phyloP scores from a whole-genome alignment of 805 yeast genomes.

The Pichia gijzeniarum region DNA sequence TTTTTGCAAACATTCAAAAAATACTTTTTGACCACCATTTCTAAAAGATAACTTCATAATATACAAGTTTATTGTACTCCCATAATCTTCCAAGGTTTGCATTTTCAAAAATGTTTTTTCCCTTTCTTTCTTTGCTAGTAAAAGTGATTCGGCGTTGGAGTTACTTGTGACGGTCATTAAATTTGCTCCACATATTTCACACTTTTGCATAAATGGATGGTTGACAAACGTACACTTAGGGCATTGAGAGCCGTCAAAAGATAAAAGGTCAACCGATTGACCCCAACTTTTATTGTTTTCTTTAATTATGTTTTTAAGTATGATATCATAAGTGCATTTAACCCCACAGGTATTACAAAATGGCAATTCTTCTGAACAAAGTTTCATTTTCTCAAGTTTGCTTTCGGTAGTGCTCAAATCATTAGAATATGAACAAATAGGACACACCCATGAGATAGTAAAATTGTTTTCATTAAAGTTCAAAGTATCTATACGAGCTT shows the following conservation, averaged over 20 bases:
- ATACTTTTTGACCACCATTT: constrained; percentile 54
- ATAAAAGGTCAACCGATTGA: constrained; percentile 15
- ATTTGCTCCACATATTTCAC: constrained; percentile 83
- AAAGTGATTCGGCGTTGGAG: constrained; percentile 16
- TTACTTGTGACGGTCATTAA: constrained; percentile 20
- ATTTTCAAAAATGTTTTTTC: not conserved
- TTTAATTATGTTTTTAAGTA: constrained; percentile 4
- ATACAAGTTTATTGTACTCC: constrained; percentile 22
- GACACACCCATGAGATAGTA: constrained; percentile 69
- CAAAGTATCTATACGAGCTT: not conserved
- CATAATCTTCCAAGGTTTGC: constrained; percentile 1
- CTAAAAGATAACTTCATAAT: constrained; percentile 69
- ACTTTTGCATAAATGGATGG: constrained; percentile 67
- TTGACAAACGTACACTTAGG: constrained; percentile 60
- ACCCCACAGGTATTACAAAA: constrained; percentile 62
- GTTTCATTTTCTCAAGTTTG: constrained; percentile 8
- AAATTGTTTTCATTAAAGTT: not conserved
- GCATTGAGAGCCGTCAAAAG: constrained; percentile 36
- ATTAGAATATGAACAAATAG: constrained; percentile 79
- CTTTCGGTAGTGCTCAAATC: constrained; percentile 20
- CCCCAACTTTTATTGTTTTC: not conserved
- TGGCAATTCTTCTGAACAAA: constrained; percentile 27
- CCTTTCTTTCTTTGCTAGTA: not conserved
- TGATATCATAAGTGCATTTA: constrained; percentile 29
- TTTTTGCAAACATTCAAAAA: constrained; percentile 40